These are phyloP conservation scores for Citrus hindsii DNA, from an alignment of 345 rosid species.

Conservation along the genomic window DNA sequence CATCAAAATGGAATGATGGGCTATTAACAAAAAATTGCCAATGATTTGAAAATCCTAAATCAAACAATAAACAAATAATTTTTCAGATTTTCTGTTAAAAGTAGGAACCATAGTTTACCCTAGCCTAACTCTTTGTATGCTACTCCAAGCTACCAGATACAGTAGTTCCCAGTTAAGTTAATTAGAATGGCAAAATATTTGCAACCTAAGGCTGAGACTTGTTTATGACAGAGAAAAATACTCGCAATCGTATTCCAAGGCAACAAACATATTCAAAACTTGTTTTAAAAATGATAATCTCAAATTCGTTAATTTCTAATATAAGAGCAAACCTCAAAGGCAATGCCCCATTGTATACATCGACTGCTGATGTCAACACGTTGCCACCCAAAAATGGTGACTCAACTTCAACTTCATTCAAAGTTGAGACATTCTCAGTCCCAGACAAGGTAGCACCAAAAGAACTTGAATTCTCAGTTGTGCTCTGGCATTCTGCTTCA, in stretches of 20 bases:
- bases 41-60: not conserved
- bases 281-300: not conserved
- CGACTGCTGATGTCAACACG: slow-evolving; percentile 20
- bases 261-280: not conserved
- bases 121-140: not conserved
- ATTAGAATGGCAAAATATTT: not conserved
- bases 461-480: slow-evolving; percentile 74
- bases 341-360: slow-evolving; percentile 26
- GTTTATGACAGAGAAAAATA: not conserved
- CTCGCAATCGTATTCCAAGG: not conserved
- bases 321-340: slow-evolving; percentile 37
- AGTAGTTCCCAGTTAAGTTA: not conserved
- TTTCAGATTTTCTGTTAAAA: not conserved
- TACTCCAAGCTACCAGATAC: not conserved
- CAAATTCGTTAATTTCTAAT: not conserved
- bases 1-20: not conserved
- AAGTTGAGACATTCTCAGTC: slow-evolving; percentile 27
- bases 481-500: slow-evolving; percentile 36
- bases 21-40: not conserved
- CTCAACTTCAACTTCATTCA: slow-evolving; percentile 71
- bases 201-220: not conserved
- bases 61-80: not conserved
- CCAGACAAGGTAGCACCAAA: slow-evolving; percentile 59
- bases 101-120: not conserved
- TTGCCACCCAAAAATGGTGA: slow-evolving; percentile 33